Evolutionary conservation across 768 basidiomycete species (phyloP), one percentile per base, ranked within the genome.

Genomic region (Tricholoma saponaceum): DNA sequence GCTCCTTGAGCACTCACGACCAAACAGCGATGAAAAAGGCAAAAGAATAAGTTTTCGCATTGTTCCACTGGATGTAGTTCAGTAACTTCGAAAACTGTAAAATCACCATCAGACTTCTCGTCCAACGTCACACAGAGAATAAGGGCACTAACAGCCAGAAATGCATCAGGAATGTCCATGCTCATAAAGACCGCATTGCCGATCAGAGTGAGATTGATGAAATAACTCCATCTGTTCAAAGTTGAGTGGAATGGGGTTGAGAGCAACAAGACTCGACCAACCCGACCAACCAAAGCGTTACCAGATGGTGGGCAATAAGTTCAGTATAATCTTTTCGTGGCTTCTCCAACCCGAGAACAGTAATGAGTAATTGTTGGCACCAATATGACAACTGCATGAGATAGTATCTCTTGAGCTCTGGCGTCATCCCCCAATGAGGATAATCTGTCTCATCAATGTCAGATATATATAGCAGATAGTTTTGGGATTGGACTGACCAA

Each of bases 151-250:
- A 93, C 89, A 12, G 92, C 94, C 12, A 99, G 78, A 71, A 89
- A 91, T 32, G 84, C 74, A 68, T 99, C 97, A 0, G 95, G 93
- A 18, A 95, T 79, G 74, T 99, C 97, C 97, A 98, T 98, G 69
- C 94, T 97, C 74, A 95, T 80, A 65, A 88, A 98, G 26, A 99
- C 83, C 5, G 94, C 89, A 61, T 91, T 90, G 9, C 97, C 97
- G 43, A 98, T 95, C 52, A 83, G 72, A 0, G 95, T 98, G 53
- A 93, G 43, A 72, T 92, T 95, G 62, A 86, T 59, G 30, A 86
- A 62, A 66, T 93, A 92, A 63, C 91, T 93, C 91, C 92, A 92
- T 35, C 92, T 93, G 66, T 25, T 50, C 47, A 22, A 13, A 55
- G 61, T 46, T 52, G 35, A 52, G 46, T 60, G 37, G 16, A 55